Conservation (phyloP, 176 grass and related monocot species). For the Saccharum spontaneum region DNA sequence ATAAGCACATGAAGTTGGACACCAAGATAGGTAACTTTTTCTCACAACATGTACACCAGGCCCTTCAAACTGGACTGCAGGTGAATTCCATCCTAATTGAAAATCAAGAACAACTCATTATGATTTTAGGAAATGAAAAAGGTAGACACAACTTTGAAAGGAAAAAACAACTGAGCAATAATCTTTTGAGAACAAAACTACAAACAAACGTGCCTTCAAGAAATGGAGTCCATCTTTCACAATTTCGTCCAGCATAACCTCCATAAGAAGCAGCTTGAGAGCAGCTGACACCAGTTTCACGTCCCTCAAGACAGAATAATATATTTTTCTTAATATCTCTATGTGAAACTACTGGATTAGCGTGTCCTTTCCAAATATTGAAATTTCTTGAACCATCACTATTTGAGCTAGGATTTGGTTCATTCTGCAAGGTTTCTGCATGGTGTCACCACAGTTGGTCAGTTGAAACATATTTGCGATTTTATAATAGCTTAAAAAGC, state of each 20-base stretch:
- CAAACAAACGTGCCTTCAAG: constrained; percentile 61
- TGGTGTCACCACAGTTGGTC: constrained; percentile 21
- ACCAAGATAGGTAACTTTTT: constrained; percentile 76
- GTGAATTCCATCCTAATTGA: constrained; percentile 87
- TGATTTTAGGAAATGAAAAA: constrained; percentile 14
- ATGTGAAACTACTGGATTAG: constrained; percentile 38
- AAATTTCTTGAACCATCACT: constrained; percentile 43
- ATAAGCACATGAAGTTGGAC: constrained; percentile 88
- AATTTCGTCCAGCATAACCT: constrained; percentile 70
- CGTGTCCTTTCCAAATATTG: constrained; percentile 88
- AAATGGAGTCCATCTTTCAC: constrained; percentile 82
- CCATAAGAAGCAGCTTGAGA: constrained; percentile 47
- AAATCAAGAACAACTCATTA: constrained; percentile 40
- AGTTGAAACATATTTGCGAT: constrained; percentile 24
- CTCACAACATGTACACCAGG: constrained; percentile 54
- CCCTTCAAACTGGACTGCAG: constrained; percentile 83
- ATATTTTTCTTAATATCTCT: constrained; percentile 67
- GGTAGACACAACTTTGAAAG: background rate
- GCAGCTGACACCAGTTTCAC: constrained; percentile 82
- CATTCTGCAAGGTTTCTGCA: constrained; percentile 44
- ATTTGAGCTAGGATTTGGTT: constrained; percentile 63
- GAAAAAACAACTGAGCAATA: constrained; percentile 21
- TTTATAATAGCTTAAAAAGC: background rate
- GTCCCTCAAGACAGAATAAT: constrained; percentile 70
- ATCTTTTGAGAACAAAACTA: constrained; percentile 23